These are phyloP conservation scores for Aciculoconidium aculeatum DNA, from an alignment of 805 yeast genomes.

Conservation along the genomic window DNA sequence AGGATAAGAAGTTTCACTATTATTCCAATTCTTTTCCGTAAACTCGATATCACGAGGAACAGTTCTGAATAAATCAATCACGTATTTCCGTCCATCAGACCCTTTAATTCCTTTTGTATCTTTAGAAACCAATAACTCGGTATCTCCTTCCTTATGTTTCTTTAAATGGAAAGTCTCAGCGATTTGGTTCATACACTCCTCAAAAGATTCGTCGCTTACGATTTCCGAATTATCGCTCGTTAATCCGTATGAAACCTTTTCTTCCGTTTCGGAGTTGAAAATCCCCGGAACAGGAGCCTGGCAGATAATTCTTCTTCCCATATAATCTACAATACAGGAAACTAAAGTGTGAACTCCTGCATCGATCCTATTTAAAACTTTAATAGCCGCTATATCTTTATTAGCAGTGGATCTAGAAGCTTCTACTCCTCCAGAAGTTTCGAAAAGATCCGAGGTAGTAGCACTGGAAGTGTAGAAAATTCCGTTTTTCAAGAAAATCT, in stretches of 20 bases:
- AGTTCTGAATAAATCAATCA: conserved; percentile 77
- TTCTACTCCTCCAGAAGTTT: conserved; percentile 67
- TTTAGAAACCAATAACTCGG: conserved; percentile 58
- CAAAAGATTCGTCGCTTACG: conserved; percentile 48
- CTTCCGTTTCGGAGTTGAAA: conserved; percentile 44
- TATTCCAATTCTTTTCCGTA: conserved; percentile 48
- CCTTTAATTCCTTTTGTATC: conserved; percentile 85
- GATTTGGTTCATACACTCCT: conserved; percentile 48
- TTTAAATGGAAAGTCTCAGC: conserved; percentile 77
- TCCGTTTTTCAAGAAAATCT: conserved; percentile 72
- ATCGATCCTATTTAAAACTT: conserved; percentile 61
- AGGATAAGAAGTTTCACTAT: conserved; percentile 55
- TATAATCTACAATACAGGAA: conserved; percentile 83
- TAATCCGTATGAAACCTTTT: conserved; percentile 67
- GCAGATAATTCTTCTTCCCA: conserved; percentile 82
- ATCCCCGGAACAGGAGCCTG: conserved; percentile 97
- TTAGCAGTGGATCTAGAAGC: conserved; percentile 78
- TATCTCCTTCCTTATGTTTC: conserved; percentile 51
- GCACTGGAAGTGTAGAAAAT: conserved; percentile 82
- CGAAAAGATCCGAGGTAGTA: conserved; percentile 48
- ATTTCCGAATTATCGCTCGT: conserved; percentile 54
- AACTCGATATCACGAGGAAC: conserved; percentile 83
- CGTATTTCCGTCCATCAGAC: conserved; percentile 75
- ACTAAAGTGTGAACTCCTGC: conserved; percentile 64
- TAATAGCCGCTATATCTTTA: conserved; percentile 74